Base-by-base conservation (phyloP, 257 asterid species). In the Nicotiana noctiflora region DNA sequence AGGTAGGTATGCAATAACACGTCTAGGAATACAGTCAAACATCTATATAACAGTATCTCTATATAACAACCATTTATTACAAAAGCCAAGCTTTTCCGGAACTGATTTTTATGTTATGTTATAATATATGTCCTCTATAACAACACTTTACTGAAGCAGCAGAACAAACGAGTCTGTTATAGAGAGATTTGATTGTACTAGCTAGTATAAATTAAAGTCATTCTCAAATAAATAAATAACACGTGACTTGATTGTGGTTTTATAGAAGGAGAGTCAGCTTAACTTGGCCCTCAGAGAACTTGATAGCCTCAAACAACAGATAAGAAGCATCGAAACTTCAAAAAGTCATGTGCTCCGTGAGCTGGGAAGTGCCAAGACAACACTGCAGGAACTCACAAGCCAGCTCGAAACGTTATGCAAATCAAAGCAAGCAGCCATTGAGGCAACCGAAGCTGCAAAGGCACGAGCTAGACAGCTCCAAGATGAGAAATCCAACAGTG, bases 1-100 rank as follows among this genome's bases (percentile, higher is more conserved):
- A 93, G 97, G 98, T 37, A 37, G 2, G 46, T 8, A 37, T 37
- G 46, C 46, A 8, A 37, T 37, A 37, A 37, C 11, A 37, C 2
- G 46, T 37, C 0, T 7, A 2, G 46, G 46, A 37, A 2, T 37
- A 31, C 5, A 31, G 34, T 31, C 34, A 31, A 0, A 4, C 34
- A 5, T 31, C 34, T 31, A 4, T 31, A 31, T 31, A 31, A 31
- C 32, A 2, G 3, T 3, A 31, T 31, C 32, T 31, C 32, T 31
- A 31, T 31, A 31, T 31, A 31, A 31, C 32, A 31, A 31, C 32
- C 32, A 31, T 31, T 31, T 5, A 31, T 5, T 3, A 31, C 32
- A 31, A 31, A 31, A 31, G 32, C 32, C 32, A 31, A 31, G 32
- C 3, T 31, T 31, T 31, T 31, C 4, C 34, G 34, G 34, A 31